These are phyloP conservation scores for Oryza glumipatula DNA, from an alignment of 176 grass and related monocot genomes.

Conservation along the genomic window DNA sequence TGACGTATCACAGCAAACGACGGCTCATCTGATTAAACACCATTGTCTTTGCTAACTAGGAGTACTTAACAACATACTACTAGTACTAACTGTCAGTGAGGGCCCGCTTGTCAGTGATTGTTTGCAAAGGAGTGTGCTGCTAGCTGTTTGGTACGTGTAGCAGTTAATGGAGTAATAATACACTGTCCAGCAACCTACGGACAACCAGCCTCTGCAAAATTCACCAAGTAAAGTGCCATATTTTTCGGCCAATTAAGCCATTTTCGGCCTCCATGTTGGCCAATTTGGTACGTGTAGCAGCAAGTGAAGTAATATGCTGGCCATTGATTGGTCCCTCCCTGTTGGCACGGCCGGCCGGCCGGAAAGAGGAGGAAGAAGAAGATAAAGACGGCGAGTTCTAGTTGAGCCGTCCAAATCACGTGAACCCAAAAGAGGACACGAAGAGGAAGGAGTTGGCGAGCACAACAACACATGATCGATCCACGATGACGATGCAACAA, in stretches of 20 bases:
- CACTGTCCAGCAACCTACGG: not conserved
- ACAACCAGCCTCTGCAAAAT: not conserved
- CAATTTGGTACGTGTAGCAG: not conserved
- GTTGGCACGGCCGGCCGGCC: conserved; percentile 5
- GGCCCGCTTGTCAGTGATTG: not conserved
- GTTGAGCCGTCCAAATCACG: conserved; percentile 54
- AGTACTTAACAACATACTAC: too few relatives aligned
- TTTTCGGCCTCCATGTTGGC: not conserved
- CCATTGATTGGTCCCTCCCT: not conserved
- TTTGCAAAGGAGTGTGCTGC: not conserved
- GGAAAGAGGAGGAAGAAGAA: not conserved
- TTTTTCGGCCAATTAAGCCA: not conserved
- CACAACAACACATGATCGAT: too few relatives aligned
- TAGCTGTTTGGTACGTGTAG: not conserved
- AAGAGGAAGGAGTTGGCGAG: not conserved
- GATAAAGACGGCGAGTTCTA: not conserved
- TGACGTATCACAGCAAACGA: not conserved
- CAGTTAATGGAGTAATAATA: not conserved
- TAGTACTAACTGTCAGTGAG: too few relatives aligned
- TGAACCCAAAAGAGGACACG: conserved; percentile 29
- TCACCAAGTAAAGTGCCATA: not conserved
- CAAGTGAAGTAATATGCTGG: not conserved
- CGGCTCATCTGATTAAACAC: not conserved
- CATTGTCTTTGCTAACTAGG: not conserved
- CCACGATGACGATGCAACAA: not conserved